Base-by-base conservation (phyloP, 2,329 filamentous ascomycete genomes). In the Penicillium sp. region DNA sequence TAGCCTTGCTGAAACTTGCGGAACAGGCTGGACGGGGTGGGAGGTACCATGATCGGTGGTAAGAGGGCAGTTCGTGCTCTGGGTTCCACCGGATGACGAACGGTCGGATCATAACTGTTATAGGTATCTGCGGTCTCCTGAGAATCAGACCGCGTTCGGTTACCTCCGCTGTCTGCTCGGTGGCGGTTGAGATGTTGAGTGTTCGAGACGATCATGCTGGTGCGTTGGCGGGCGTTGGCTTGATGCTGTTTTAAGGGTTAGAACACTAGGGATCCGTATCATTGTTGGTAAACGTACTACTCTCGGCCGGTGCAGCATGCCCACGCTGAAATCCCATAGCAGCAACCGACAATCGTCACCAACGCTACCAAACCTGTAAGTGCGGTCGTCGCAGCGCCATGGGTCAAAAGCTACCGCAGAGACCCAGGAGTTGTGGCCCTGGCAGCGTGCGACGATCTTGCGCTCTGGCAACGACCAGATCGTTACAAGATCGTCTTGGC, bases 261-360 rank as follows among this genome's bases (percentile, higher is more conserved):
- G n/a, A n/a, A n/a, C n/a, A n/a, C n/a, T n/a, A n/a, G n/a, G n/a
- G n/a, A n/a, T n/a, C n/a, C n/a, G n/a, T n/a, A n/a, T n/a, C n/a
- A n/a, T n/a, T n/a, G n/a, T n/a, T n/a, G n/a, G n/a, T n/a, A n/a
- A n/a, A n/a, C n/a, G n/a, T n/a, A n/a, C n/a, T 24, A 81, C 84
- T 71, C 91, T 91, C 17, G 93, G 91, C 52, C 90, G 80, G 69
- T 94, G 87, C 61, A 98, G 77, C 91, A 97, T 97, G 60, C 89
- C 89, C 37, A 95, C 88, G 57, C 85, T 95, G 67, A 98, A 98
- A 72, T 98, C 93, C 93, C 93, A 98, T 12, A 98, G 75, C 51
- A 95, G 81, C n/a, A 98, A 74, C 50, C 89, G 79, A 61, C 90
- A 88, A 66, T 98, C 93, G 65, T 97, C 91, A 12, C 91, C 93